Evolutionary conservation across 495 filamentous ascomycete genomes (phyloP), one percentile per base, ranked within the genome.

Genomic region (Bathelium albidoporum): DNA sequence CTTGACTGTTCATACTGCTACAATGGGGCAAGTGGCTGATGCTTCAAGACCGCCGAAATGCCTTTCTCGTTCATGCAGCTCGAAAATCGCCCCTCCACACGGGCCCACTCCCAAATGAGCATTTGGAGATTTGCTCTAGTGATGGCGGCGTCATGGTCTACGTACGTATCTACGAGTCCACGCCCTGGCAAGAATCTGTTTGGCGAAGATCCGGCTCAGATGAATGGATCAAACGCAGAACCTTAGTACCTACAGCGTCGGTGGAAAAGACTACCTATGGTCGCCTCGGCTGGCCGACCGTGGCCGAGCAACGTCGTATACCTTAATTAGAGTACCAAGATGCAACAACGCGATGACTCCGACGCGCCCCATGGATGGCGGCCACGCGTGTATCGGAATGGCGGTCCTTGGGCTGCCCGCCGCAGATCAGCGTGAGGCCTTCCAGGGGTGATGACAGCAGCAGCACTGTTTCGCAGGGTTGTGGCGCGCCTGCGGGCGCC

Each of bases 251-350:
- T 5, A 14, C 14, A 14, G 5, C 14, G 5, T 39, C 34, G 34
- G 34, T 39, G 34, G 14, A 39, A 39, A 39, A 39, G 34, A n/a
- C n/a, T n/a, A n/a, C 11, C 10, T 49, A 18, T 55, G 49, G 49
- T 16, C 49, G 49, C 49, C 22, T 55, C 4, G 49, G 49, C 22
- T 28, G 5, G 16, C 49, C 49, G 24, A 55, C n/a, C n/a, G n/a
- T n/a, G n/a, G n/a, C n/a, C 49, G 9, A 55, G 16, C 20, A 20
- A 28, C 49, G 24, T 28, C 12, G 34, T 39, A 5, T 5, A 5
- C 34, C 34, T 39, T 55, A 55, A 55, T 55, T 55, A 55, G 49
- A 55, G 49, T 55, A 55, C 49, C 49, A 29, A 29, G 49, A 55
- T 26, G 29, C 24, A 29, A 55, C 49, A 26, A 55, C 49, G 49